These are phyloP conservation scores for Hygrophorus pudorinus DNA, from an alignment of 768 basidiomycete species.

Conservation along the genomic window DNA sequence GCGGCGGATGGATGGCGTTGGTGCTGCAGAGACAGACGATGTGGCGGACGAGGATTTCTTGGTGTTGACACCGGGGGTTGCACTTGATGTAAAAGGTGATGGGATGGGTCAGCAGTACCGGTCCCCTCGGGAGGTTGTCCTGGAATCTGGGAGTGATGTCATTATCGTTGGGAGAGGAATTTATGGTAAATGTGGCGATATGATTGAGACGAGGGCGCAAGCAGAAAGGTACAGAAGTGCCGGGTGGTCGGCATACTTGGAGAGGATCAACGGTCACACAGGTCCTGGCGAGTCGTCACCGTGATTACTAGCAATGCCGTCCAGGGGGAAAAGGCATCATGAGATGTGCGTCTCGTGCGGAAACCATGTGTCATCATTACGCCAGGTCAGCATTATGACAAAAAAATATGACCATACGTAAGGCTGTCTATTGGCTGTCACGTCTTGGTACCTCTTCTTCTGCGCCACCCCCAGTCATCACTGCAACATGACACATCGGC, in stretches of 20 bases:
- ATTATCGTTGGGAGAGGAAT: slow-evolving; percentile 97
- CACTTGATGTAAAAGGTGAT: slow-evolving; percentile 70
- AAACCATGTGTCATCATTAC: too few relatives aligned
- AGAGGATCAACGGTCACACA: slow-evolving; percentile 24
- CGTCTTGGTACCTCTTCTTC: slow-evolving; percentile 27
- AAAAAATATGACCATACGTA: too few relatives aligned
- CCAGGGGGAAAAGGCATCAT: too few relatives aligned
- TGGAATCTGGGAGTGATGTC: slow-evolving; percentile 80
- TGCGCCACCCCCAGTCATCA: slow-evolving; percentile 26
- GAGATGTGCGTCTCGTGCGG: too few relatives aligned
- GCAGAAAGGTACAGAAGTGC: slow-evolving; percentile 78
- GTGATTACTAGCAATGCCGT: too few relatives aligned
- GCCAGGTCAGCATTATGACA: too few relatives aligned
- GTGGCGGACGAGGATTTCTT: slow-evolving; percentile 67
- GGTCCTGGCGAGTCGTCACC: too few relatives aligned
- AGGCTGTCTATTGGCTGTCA: too few relatives aligned
- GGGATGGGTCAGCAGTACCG: slow-evolving; percentile 92
- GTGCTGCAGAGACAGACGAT: slow-evolving; percentile 23
- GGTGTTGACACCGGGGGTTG: slow-evolving; percentile 88
- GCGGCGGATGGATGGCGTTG: slow-evolving; percentile 66
- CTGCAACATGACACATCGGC: slow-evolving; percentile 10
- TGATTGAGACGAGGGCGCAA: slow-evolving; percentile 43
- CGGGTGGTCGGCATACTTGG: slow-evolving; percentile 88
- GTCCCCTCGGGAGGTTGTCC: slow-evolving; percentile 76
- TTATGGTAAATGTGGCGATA: slow-evolving; percentile 52